These are phyloP conservation scores for Colletotrichum gloeosporioides DNA, from an alignment of 2,329 filamentous ascomycete genomes.

Conservation along the genomic window DNA sequence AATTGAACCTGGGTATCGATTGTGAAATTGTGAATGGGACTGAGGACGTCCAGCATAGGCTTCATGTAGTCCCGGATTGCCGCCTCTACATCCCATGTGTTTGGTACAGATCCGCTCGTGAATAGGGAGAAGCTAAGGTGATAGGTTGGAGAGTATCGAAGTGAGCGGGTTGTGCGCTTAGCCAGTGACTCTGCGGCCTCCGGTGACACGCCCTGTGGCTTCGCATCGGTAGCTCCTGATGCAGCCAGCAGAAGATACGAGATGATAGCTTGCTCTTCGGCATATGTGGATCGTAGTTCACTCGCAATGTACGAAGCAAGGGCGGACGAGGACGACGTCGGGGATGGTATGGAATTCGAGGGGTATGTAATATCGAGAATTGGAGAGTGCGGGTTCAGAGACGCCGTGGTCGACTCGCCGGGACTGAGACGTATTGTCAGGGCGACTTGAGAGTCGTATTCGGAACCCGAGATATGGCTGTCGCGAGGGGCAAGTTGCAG, in stretches of 20 bases:
- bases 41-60: conserved; percentile 80
- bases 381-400: conserved; percentile 72
- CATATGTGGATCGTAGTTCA: conserved; percentile 79
- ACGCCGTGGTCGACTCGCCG: conserved; percentile 63
- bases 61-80: conserved; percentile 82
- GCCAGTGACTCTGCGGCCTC: conserved; percentile 61
- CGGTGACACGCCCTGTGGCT: conserved; percentile 51
- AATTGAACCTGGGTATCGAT: conserved; percentile 96
- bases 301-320: conserved; percentile 80
- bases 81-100: conserved; percentile 87
- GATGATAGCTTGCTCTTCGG: conserved; percentile 88
- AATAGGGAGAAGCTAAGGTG: conserved; percentile 97
- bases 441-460: conserved; percentile 58
- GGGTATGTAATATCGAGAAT: conserved; percentile 81
- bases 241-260: conserved; percentile 72
- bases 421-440: conserved; percentile 75
- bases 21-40: conserved; percentile 90
- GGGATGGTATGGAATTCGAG: conserved; percentile 69
- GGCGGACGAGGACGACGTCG: conserved; percentile 72
- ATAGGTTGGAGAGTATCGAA: conserved; percentile 93
- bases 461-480: conserved; percentile 29
- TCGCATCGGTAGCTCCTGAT: conserved; percentile 53
- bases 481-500: conserved; percentile 63
- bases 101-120: conserved; percentile 77
- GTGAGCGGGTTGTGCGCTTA: conserved; percentile 80